Evolutionary conservation across 208 protist species (phyloP), one percentile per base, ranked within the genome.

Genomic region (Trypanosomatidae sp.): DNA sequence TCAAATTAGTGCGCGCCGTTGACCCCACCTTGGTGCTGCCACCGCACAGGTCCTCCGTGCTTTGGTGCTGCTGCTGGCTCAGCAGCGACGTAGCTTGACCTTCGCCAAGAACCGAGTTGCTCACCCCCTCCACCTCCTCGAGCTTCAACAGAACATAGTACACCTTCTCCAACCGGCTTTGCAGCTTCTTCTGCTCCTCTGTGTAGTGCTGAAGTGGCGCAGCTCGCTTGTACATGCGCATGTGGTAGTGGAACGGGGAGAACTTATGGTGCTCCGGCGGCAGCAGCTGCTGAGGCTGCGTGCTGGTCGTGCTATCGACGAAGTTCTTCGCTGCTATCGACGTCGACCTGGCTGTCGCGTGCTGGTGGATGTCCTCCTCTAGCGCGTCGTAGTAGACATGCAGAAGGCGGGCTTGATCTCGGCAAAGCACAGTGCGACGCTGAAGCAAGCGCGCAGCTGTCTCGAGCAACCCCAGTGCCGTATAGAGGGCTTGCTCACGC

Each of bases 361-460:
- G 66, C 33, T 43, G 53, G 17, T 81, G 50, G 66, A 88, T 85
- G 60, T 82, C 80, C 44, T 83, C 81, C 65, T 95, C 91, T 44
- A 93, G 47, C 0, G 81, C 87, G n/a, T 71, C 44, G 73, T 92
- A 92, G 72, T 95, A 95, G 13, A 84, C 86, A 13, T 76, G 62
- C 13, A 93, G 76, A 39, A 92, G 36, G 3, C 77, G 66, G 19
- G 82, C 67, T 13, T 82, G 64, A n/a, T 69, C 53, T 22, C 76
- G 60, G n/a, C 90, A 66, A 8, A 79, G 53, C 19, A 52, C 56
- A 1, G 80, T 39, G 15, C 84, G 72, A 10, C 76, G 66, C 55
- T 87, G 66, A 36, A 95, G 71, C 5, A 79, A 55, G 8, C 86
- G 79, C 13, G 82, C 62, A 0, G 85, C 76, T 5, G 46, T 25